Evolutionary conservation across 23 red algal genomes (phyloP).

Genomic region (Agarophyton chilense): DNA sequence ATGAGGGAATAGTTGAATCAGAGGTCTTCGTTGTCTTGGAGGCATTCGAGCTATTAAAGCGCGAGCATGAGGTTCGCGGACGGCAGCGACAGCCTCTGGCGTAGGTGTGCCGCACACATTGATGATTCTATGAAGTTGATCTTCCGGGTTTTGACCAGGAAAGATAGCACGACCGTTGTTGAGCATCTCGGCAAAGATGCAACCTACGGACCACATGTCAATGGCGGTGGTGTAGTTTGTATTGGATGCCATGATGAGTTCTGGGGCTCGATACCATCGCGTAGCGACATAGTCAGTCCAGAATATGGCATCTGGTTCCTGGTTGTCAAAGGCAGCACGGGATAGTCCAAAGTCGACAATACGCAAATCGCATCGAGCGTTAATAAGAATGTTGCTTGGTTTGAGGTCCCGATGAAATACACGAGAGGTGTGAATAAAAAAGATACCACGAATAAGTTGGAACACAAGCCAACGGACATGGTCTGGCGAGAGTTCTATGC

Average conservation of each 20-base stretch:
- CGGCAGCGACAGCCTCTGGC: constrained; percentile 65
- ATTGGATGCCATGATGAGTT: constrained; percentile 87
- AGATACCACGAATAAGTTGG: constrained; percentile 90
- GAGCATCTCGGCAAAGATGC: constrained; percentile 98
- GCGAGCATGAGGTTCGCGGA: constrained; percentile 71
- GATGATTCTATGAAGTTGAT: constrained; percentile 84
- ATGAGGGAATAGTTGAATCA: constrained; percentile 64
- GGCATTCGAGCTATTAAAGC: constrained; percentile 77
- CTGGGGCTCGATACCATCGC: constrained; percentile 97
- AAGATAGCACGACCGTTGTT: constrained; percentile 89
- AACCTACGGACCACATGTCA: constrained; percentile 97
- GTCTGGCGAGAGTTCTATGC: constrained; percentile 74
- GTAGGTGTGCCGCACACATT: constrained; percentile 74
- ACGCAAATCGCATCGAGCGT: constrained; percentile 89
- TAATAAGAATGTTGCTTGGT: constrained; percentile 96
- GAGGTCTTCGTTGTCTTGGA: constrained; percentile 24
- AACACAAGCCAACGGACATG: constrained; percentile 96
- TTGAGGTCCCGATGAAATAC: constrained; percentile 98
- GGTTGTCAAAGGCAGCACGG: constrained; percentile 63
- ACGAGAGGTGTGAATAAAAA: constrained; percentile 89
- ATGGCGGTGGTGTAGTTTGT: constrained; percentile 95
- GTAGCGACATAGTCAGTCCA: constrained; percentile 99
- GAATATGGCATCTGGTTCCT: constrained; percentile 69
- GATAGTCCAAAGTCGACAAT: constrained; percentile 99
- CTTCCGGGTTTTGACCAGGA: constrained; percentile 86